Base-by-base conservation (phyloP, 129 eudicot genomes). In the Artemisia argyi region DNA sequence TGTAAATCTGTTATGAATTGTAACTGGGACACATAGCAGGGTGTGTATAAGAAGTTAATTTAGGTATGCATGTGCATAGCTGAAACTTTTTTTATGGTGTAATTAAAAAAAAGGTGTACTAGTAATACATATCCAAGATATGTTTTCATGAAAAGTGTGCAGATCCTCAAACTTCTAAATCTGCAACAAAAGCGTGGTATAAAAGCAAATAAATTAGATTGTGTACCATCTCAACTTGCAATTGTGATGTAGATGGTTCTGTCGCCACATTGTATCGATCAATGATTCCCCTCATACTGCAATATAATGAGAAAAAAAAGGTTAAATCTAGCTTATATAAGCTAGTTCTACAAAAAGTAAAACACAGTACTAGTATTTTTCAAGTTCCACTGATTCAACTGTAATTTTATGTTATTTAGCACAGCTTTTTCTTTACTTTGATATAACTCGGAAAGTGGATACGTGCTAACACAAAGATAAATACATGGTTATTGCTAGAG, bases 221-320 rank as follows among this genome's bases (percentile, higher is more conserved):
- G 44, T 17, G 15, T 78, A 78, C 82, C 77, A 78, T 78, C 55
- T 65, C 82, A 64, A 11, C 67, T 65, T 78, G 82, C 28, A 78
- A 7, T 46, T 42, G 72, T 12, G 82, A 55, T 4, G 81, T 78
- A 17, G 77, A 78, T 46, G 82, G 77, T 44, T 78, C 77, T 1
- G 68, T 78, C 60, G 77, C 82, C 61, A 77, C 56, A 15, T 78
- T 71, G 55, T 78, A 78, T 15, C 82, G 77, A 47, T 78, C 82
- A 6, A 78, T 46, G 17, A 78, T 56, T 64, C 73, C 77, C 30
- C 77, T 71, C 82, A 71, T 78, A 72, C 82, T 71, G 73, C 62
- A 64, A 52, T 51, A 39, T 20, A 15, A 28, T 39, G 9, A 6
- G 20, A 20, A 20, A 58, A 76, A 51, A 32, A 19, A 56, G 6